Evolutionary conservation across 1,139 yeast genomes (phyloP), one percentile per base, ranked within the genome.

Genomic region (Yamadazyma atlantica): DNA sequence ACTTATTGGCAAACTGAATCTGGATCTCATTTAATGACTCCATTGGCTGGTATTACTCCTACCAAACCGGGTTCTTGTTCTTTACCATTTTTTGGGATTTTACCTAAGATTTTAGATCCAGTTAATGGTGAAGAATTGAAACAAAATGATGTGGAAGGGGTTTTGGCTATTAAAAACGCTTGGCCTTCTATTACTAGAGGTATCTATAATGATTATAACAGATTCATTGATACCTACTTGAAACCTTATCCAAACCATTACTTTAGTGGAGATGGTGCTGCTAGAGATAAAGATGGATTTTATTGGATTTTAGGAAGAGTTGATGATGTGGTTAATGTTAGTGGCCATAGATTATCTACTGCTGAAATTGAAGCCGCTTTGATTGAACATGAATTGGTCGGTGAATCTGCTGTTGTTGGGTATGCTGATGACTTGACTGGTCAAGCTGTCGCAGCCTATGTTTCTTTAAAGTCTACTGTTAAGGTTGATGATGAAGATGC

Each of bases 1-100:
- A 83, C 92, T 34, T 83, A 84, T 66, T 84, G 92, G 92, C 89
- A 83, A 70, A 84, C 92, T 5, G 92, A 84, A 60, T 79, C 87
- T 12, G 90, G 90, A 14, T 78, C 87, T 24, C 90, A 83, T 53
- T 65, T 83, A 60, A 74, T 84, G 49, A 68, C 85, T 30, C 88
- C 90, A 36, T 61, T 84, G 49, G 87, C 88, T 22, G 84, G 84
- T 49, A 70, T 82, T 25, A 81, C 88, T 4, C 85, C 87, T 42
- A 81, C 86, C 45, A 84, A 84, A 57, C 86, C 90, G 2, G 92
- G 92, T 33, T 78, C 87, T 36, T 88, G 89, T 5, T 80, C 89
- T 1, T 73, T 82, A 53, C 92, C 92, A 51, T 82, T 82, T 64
- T 82, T 83, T 53, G 92, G 92, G 51, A 73, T 83, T 43, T 82